Evolutionary conservation across 768 basidiomycete genomes (phyloP).

Genomic region (Coprinopsis strossmayeri): DNA sequence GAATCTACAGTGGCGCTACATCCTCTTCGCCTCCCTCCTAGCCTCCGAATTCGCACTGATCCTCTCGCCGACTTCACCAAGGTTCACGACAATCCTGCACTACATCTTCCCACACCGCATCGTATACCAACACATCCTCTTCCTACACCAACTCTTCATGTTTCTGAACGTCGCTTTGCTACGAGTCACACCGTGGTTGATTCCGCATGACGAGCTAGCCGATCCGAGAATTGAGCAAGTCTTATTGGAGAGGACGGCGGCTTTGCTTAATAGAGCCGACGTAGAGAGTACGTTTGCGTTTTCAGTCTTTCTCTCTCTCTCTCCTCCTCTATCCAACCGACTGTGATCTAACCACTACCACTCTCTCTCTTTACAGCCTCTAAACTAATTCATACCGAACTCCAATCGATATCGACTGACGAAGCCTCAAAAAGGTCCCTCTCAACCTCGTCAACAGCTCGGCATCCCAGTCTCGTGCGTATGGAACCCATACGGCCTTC

Average conservation of each 20-base stretch:
- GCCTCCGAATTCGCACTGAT: slow-evolving; percentile 61
- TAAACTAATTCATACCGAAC: slow-evolving; percentile 44
- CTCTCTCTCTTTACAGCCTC: slow-evolving; percentile 29
- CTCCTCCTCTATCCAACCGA: not conserved
- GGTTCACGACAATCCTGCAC: slow-evolving; percentile 32
- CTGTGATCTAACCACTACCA: not conserved
- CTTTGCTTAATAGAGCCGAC: slow-evolving; percentile 39
- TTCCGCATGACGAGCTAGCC: slow-evolving; percentile 29
- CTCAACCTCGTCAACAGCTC: not conserved
- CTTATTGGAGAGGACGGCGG: slow-evolving; percentile 37
- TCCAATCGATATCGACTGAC: slow-evolving; percentile 38
- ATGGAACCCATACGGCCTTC: slow-evolving; percentile 9
- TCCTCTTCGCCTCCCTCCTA: slow-evolving; percentile 57
- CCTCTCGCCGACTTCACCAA: slow-evolving; percentile 48
- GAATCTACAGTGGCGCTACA: slow-evolving; percentile 64
- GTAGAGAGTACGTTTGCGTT: slow-evolving; percentile 39
- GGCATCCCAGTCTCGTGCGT: not conserved
- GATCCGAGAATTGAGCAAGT: slow-evolving; percentile 30
- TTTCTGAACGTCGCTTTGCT: slow-evolving; percentile 68
- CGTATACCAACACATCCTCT: slow-evolving; percentile 68
- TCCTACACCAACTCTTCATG: slow-evolving; percentile 74
- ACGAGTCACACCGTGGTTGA: slow-evolving; percentile 62
- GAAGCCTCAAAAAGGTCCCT: not conserved
- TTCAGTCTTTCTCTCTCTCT: slow-evolving; percentile 1
- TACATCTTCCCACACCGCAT: slow-evolving; percentile 58